phyloP scores from a whole-genome alignment of 257 asterid species.

The Leonotis leonurus region DNA sequence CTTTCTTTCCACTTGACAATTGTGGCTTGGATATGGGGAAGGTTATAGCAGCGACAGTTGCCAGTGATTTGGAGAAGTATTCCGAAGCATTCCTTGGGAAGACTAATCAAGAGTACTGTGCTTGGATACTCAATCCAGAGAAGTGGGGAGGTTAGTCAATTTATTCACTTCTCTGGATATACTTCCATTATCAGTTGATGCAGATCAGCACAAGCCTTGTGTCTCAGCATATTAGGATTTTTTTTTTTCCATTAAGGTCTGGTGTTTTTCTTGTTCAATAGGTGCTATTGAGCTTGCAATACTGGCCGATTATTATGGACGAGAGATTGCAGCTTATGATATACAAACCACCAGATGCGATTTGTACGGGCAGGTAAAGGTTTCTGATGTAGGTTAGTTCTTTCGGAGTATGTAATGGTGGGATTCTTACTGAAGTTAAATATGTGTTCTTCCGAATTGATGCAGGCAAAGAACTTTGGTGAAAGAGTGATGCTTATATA shows the following conservation, averaged over 20 bases:
- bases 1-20: slow-evolving; percentile 6
- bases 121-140: slow-evolving; percentile 89
- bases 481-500: slow-evolving; percentile 96
- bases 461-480: slow-evolving; percentile 54
- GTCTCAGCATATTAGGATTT: not conserved
- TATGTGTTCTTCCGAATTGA: slow-evolving; percentile 11
- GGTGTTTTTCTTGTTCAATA: slow-evolving; percentile 20
- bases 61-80: slow-evolving; percentile 71
- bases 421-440: slow-evolving; percentile 11
- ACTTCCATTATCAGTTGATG: too few species aligned
- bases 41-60: slow-evolving; percentile 93
- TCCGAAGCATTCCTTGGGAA: slow-evolving; percentile 85
- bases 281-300: slow-evolving; percentile 97
- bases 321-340: slow-evolving; percentile 95
- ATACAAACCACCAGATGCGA: slow-evolving; percentile 93
- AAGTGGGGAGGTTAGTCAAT: slow-evolving; percentile 89
- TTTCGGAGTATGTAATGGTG: not conserved
- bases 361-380: slow-evolving; percentile 84
- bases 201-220: not conserved
- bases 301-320: slow-evolving; percentile 63
- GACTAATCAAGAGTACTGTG: slow-evolving; percentile 74
- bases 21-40: slow-evolving; percentile 22
- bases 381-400: slow-evolving; percentile 2
- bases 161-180: not conserved
- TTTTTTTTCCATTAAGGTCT: slow-evolving; percentile 2